Evolutionary conservation across 2,329 filamentous ascomycete genomes (phyloP), one percentile per base, ranked within the genome.

Genomic region (Ceratocystis smalleyi): DNA sequence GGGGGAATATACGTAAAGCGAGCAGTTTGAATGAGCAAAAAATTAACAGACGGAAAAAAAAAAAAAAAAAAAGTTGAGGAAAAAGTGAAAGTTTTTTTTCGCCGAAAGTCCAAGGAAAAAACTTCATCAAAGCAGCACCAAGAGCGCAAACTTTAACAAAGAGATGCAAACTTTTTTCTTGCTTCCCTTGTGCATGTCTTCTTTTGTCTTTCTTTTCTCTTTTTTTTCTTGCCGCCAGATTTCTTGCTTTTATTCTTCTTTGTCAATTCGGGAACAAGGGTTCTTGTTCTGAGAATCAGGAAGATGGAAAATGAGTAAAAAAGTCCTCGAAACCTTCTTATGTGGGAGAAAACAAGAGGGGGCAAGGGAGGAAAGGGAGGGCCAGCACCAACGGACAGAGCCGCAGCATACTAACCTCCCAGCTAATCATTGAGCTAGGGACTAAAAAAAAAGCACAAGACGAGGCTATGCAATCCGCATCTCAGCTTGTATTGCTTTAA

Each of bases 101-200:
- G 45, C 45, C 19, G 17, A n/a, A 49, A 49, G 17, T n/a, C 8
- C 1, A 40, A 49, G 22, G n/a, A 49, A 49, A 55, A 55, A 57
- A 35, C 54, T 57, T 22, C 27, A 57, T n/a, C 32, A n/a, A 45
- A 43, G 5, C 35, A 43, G 10, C 24, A 43, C n/a, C 15, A 47
- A 61, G 59, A 45, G 10, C 15, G 35, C 43, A 61, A 43, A 5
- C 59, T 61, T 19, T 17, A 45, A 32, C 59, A 43, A 61, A 40
- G 17, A 40, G 7, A 32, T 61, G 35, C 43, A 61, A 61, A 61
- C 22, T 43, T 47, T 47, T 47, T 43, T 43, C 12, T 61, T 27
- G 43, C 43, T 61, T 24, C 35, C 19, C 30, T 61, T 47, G 40
- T 10, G 19, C 43, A 61, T 61, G 59, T 40, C 43, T 61, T 61